These are phyloP conservation scores for Meyerozyma guilliermondii DNA, from an alignment of 1,139 yeast species.

Conservation along the genomic window DNA sequence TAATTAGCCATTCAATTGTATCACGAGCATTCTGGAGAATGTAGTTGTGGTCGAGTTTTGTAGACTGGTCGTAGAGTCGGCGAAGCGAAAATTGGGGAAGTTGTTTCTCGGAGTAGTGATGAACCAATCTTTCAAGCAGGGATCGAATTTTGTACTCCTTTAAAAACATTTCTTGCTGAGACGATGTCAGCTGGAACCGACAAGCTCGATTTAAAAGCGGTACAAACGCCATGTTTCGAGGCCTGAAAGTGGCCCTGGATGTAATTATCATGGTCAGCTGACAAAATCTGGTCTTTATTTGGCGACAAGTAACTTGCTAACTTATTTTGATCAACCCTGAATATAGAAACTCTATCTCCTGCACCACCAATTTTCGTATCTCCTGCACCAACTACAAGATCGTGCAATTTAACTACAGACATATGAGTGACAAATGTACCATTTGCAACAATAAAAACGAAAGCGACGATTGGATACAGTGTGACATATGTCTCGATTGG, in stretches of 20 bases:
- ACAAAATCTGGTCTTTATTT: too few species aligned
- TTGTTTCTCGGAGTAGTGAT: conserved; percentile 42
- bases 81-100: conserved; percentile 46
- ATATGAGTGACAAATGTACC: neutral
- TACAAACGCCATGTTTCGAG: neutral
- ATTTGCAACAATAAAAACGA: neutral
- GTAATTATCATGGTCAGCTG: too few species aligned
- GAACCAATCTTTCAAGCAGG: conserved; percentile 46
- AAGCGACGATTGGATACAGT: conserved; percentile 47
- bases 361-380: neutral
- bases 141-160: conserved; percentile 48
- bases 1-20: conserved; percentile 39
- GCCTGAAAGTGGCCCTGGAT: neutral
- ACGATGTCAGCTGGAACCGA: neutral
- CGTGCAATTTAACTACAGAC: neutral
- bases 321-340: too few species aligned
- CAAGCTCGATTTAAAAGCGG: neutral
- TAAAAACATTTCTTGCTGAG: conserved; percentile 29
- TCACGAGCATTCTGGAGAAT: conserved; percentile 33
- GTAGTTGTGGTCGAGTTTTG: conserved; percentile 31
- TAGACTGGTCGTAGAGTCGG: conserved; percentile 37
- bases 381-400: neutral
- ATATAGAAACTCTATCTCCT: neutral
- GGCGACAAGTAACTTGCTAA: too few species aligned
- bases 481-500: conserved; percentile 61